Percentiles rank a stretch among this genome's conserved stretches.
Conservation (phyloP, 306 rosid genomes). For the Casuarina glauca region DNA sequence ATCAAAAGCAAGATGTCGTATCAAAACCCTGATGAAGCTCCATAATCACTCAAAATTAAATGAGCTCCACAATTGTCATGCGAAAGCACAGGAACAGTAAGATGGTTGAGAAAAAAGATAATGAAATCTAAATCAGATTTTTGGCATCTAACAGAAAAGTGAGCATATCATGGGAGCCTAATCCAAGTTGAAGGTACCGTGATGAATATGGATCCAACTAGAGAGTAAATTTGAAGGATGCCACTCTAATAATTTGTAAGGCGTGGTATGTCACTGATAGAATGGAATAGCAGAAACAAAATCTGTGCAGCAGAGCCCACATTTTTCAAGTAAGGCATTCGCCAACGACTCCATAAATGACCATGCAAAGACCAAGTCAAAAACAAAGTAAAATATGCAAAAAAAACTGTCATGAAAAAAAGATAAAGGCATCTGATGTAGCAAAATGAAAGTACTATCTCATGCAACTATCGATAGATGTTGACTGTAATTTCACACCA, state of each 20-base stretch:
- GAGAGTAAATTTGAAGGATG: background rate
- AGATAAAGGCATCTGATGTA: background rate
- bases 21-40: slow-evolving; percentile 21
- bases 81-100: background rate
- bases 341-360: background rate
- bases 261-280: background rate
- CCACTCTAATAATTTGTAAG: background rate
- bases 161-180: background rate
- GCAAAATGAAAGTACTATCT: background rate
- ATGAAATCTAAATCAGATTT: background rate
- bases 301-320: background rate
- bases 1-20: slow-evolving; percentile 28
- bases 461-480: background rate
- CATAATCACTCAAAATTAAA: slow-evolving; percentile 16
- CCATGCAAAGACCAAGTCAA: background rate
- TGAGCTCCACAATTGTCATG: slow-evolving; percentile 5
- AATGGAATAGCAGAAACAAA: background rate
- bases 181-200: background rate
- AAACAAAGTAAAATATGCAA: background rate
- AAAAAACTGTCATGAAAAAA: background rate
- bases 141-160: background rate
- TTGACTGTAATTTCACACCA: background rate
- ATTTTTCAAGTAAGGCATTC: background rate
- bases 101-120: background rate
- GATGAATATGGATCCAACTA: background rate